phyloP scores from a whole-genome alignment of 2,329 filamentous ascomycete genomes.

The Bretziella fagacearum region DNA sequence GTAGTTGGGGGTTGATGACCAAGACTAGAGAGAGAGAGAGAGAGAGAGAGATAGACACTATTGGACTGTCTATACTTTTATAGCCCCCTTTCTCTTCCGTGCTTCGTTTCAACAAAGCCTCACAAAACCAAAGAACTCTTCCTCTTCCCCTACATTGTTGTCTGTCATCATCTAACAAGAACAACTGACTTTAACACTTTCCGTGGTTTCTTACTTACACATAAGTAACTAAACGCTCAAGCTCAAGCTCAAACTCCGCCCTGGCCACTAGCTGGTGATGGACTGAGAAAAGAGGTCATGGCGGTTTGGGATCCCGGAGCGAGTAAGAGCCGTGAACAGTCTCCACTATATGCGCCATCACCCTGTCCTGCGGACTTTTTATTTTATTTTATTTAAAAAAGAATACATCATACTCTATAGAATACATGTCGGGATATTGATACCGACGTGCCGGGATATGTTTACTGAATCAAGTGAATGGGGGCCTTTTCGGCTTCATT shows the following conservation, averaged over 20 bases:
- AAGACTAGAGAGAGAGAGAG: too few relatives aligned
- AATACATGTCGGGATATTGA: too few relatives aligned
- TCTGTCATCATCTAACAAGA: neutral
- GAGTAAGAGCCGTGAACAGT: neutral
- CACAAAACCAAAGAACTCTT: too few relatives aligned
- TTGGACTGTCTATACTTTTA: too few relatives aligned
- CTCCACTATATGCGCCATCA: neutral
- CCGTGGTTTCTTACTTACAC: neutral
- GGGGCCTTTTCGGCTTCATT: too few relatives aligned
- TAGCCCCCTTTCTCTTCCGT: too few relatives aligned
- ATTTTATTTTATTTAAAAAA: neutral
- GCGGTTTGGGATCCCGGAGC: conserved; percentile 2
- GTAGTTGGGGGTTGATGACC: too few relatives aligned
- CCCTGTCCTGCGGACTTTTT: neutral
- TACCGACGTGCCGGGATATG: neutral
- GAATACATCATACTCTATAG: neutral
- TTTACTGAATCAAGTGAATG: too few relatives aligned
- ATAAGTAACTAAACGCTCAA: too few relatives aligned
- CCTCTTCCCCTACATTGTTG: too few relatives aligned
- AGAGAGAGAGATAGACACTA: too few relatives aligned
- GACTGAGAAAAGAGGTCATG: neutral
- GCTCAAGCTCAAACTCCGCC: neutral
- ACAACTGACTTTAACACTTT: neutral
- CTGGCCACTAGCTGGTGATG: neutral
- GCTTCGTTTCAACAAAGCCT: too few relatives aligned